phyloP scores from a whole-genome alignment of 2,329 filamentous ascomycete genomes.

The Penicillium sp. region DNA sequence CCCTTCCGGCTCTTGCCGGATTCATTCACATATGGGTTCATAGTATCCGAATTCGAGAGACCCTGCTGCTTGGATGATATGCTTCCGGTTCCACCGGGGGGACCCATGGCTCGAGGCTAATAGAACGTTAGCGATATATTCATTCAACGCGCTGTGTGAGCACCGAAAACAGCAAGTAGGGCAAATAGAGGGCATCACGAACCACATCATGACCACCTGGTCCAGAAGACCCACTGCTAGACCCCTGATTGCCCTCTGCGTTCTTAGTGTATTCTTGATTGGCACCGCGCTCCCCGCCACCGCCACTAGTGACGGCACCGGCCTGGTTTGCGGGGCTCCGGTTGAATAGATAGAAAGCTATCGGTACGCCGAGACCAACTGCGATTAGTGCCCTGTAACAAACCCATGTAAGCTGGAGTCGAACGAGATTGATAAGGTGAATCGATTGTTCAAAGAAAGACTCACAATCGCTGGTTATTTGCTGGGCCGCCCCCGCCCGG shows the following conservation, averaged over 20 bases:
- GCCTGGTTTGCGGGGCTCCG: not conserved
- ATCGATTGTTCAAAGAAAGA: not conserved
- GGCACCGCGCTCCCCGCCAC: not conserved
- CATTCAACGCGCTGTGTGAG: not conserved
- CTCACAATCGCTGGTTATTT: not conserved
- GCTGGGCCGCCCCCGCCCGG: not conserved
- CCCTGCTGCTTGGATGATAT: slow-evolving; percentile 53
- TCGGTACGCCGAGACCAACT: not conserved
- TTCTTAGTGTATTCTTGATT: slow-evolving; percentile 7
- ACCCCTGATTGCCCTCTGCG: not conserved
- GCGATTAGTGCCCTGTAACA: not conserved
- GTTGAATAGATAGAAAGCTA: not conserved
- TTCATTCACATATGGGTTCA: slow-evolving; percentile 47
- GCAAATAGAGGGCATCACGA: not conserved
- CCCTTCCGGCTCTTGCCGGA: slow-evolving; percentile 53
- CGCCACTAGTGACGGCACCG: too few relatives aligned
- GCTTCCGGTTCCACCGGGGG: slow-evolving; percentile 17
- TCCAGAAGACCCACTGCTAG: too few relatives aligned
- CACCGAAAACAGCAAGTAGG: not conserved
- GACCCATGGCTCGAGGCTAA: slow-evolving; percentile 10
- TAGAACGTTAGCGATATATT: not conserved
- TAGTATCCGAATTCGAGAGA: slow-evolving; percentile 50
- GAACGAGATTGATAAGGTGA: not conserved
- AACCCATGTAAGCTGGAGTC: not conserved
- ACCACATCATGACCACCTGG: not conserved